Evolutionary conservation across 352 stramenopile species (phyloP).

Genomic region (Pythium aphanidermatum): DNA sequence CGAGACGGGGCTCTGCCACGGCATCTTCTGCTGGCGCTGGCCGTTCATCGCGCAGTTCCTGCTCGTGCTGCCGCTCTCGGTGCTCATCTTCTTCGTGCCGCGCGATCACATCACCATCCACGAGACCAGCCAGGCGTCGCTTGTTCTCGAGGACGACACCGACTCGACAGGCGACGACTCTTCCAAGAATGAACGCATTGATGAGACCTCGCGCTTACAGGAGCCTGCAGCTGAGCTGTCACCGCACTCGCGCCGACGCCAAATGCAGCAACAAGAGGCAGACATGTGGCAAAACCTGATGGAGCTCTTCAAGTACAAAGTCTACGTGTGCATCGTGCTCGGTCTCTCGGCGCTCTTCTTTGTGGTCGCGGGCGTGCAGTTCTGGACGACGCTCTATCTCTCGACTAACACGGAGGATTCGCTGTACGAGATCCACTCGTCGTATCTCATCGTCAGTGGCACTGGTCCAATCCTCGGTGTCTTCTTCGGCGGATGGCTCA

Average conservation of each 20-base stretch:
- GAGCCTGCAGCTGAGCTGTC: neutral
- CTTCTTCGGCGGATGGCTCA: conserved; percentile 83
- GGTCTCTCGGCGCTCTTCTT: conserved; percentile 79
- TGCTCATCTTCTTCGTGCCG: conserved; percentile 79
- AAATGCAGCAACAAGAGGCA: conserved; percentile 23
- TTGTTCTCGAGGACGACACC: conserved; percentile 50
- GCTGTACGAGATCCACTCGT: conserved; percentile 65
- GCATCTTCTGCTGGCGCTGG: conserved; percentile 85
- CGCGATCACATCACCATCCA: conserved; percentile 58
- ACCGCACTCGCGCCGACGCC: conserved; percentile 9
- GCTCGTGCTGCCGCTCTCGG: conserved; percentile 61
- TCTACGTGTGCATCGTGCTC: conserved; percentile 77
- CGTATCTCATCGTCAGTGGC: conserved; percentile 70
- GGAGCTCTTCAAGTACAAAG: conserved; percentile 46
- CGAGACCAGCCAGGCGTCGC: conserved; percentile 41
- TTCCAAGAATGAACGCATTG: conserved; percentile 1
- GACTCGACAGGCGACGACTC: conserved; percentile 14
- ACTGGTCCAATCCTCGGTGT: conserved; percentile 76
- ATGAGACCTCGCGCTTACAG: conserved; percentile 12
- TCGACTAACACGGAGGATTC: conserved; percentile 77
- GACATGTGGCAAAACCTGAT: conserved; percentile 41
- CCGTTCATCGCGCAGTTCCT: conserved; percentile 77
- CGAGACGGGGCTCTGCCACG: conserved; percentile 44
- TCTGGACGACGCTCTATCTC: conserved; percentile 82
- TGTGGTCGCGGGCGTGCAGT: conserved; percentile 74